These are phyloP conservation scores for Raddia guianensis DNA, from an alignment of 176 grass and related monocot species.

Conservation along the genomic window DNA sequence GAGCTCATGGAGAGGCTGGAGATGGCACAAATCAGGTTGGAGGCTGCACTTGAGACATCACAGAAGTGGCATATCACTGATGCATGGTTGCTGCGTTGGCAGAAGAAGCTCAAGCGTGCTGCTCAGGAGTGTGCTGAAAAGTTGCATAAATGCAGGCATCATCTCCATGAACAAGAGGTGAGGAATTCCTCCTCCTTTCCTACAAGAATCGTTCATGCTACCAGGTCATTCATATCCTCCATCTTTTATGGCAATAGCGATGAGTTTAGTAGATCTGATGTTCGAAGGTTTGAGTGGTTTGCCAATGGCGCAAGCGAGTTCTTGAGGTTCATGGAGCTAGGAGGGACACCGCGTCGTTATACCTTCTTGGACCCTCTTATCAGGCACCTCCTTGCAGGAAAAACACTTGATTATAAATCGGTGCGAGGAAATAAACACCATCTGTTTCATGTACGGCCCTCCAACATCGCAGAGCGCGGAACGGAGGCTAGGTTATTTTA, in stretches of 20 bases:
- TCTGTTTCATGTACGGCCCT: too few relatives aligned
- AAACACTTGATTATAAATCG: slow-evolving; percentile 4
- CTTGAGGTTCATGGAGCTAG: neutral
- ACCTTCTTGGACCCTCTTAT: slow-evolving; percentile 34
- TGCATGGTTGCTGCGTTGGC: neutral
- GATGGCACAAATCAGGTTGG: slow-evolving; percentile 26
- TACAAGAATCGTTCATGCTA: neutral
- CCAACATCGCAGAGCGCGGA: too few relatives aligned
- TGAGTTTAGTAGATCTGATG: neutral
- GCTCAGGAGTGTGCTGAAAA: neutral
- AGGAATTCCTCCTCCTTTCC: neutral
- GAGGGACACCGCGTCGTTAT: neutral
- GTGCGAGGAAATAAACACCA: too few relatives aligned
- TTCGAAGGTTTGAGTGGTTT: slow-evolving; percentile 25
- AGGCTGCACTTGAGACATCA: neutral
- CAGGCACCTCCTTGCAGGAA: slow-evolving; percentile 21
- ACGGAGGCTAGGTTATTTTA: too few relatives aligned
- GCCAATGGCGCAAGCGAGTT: slow-evolving; percentile 20
- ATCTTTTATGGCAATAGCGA: neutral
- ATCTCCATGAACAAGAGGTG: neutral
- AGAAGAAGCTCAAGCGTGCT: slow-evolving; percentile 2
- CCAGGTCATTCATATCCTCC: neutral
- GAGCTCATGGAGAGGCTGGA: slow-evolving; percentile 31
- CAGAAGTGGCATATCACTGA: neutral
- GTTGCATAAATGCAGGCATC: neutral